A percentile compares a stretch with the other conserved stretches of the same genome.
phyloP scores from a whole-genome alignment of 495 filamentous ascomycete genomes.

The Bacidia rubella region DNA sequence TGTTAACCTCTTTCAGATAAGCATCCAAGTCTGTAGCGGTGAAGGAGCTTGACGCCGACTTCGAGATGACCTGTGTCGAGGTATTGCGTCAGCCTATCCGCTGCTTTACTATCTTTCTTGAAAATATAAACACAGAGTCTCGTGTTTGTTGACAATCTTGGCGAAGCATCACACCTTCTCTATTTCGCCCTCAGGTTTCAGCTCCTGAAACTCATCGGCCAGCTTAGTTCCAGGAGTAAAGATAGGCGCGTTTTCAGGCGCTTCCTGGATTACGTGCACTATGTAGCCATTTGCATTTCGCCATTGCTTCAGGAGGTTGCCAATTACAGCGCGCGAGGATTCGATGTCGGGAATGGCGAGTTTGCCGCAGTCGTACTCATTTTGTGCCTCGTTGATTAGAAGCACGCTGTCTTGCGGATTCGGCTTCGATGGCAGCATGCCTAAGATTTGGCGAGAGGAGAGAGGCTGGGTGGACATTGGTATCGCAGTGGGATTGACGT shows the following conservation, averaged over 20 bases:
- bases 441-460: background rate
- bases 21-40: conserved; percentile 32
- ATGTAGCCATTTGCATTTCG: conserved; percentile 34
- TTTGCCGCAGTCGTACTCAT: conserved; percentile 42
- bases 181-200: conserved; percentile 24
- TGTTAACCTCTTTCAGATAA: conserved; percentile 23
- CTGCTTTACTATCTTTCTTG: background rate
- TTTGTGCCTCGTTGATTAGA: conserved; percentile 53
- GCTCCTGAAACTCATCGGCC: conserved; percentile 38
- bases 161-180: conserved; percentile 26
- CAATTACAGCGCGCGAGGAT: conserved; percentile 33
- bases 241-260: conserved; percentile 42
- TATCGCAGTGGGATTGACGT: too few relatives aligned
- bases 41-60: conserved; percentile 34
- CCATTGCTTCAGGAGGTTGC: conserved; percentile 37
- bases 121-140: background rate
- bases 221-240: conserved; percentile 43
- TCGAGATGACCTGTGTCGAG: conserved; percentile 31
- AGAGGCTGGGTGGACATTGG: too few relatives aligned
- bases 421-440: background rate
- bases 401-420: conserved; percentile 41
- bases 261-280: conserved; percentile 43
- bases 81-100: background rate
- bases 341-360: conserved; percentile 37
- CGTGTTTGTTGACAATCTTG: background rate